Conservation (phyloP, 257 asterid genomes). For the Forsythia viridissima region DNA sequence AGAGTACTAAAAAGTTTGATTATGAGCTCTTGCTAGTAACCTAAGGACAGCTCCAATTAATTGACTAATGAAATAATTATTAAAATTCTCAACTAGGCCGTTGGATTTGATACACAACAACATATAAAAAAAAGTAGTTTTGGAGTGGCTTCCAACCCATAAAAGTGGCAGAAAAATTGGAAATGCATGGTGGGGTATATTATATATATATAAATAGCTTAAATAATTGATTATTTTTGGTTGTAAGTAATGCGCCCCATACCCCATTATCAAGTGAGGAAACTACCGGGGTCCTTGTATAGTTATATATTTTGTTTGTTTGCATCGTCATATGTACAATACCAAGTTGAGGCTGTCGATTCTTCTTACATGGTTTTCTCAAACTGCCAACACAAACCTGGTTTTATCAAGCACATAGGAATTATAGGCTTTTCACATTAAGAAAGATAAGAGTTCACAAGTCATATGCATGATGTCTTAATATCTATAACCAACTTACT, state of each 20-base stretch:
- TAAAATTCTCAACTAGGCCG: slow-evolving; percentile 6
- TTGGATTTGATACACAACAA: slow-evolving; percentile 29
- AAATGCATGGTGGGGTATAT: slow-evolving; percentile 19
- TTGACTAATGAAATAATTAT: slow-evolving; percentile 13
- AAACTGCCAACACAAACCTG: slow-evolving; percentile 29
- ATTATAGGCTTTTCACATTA: not conserved
- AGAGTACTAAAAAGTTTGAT: not conserved
- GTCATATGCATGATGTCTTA: slow-evolving; percentile 6
- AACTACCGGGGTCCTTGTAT: not conserved
- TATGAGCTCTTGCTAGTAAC: slow-evolving; percentile 25
- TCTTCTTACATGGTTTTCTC: slow-evolving; percentile 27
- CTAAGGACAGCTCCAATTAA: slow-evolving; percentile 22
- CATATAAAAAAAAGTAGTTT: slow-evolving; percentile 23
- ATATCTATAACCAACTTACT: not conserved
- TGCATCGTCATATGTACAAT: not conserved
- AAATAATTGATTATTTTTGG: slow-evolving; percentile 1
- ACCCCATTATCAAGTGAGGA: slow-evolving; percentile 1
- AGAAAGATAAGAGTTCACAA: not conserved
- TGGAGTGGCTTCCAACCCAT: slow-evolving; percentile 47
- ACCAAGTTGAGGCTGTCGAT: not conserved
- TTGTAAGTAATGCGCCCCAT: not conserved
- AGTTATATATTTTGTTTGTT: not conserved
- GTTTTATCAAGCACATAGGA: slow-evolving; percentile 46
- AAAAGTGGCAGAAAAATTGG: slow-evolving; percentile 14
- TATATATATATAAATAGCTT: not conserved